Percentiles rank a stretch among this genome's conserved stretches.
phyloP scores from a whole-genome alignment of 2,329 filamentous ascomycete genomes.

The Botrytis fragariae region DNA sequence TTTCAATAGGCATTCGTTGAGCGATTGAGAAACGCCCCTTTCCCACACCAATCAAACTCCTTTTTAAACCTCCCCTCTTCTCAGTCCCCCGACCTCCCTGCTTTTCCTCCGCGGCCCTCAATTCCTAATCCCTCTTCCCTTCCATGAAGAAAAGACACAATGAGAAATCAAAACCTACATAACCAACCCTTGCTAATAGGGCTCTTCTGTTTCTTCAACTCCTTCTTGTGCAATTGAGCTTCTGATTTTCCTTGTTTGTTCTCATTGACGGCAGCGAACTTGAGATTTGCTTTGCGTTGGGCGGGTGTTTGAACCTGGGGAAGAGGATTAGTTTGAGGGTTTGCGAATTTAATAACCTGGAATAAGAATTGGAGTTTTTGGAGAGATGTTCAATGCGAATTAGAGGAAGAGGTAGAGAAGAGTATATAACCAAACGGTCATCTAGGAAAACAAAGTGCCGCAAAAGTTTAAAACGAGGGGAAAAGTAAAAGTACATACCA shows the following conservation, averaged over 20 bases:
- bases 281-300: conserved; percentile 77
- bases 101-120: not conserved
- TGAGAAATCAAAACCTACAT: conserved; percentile 45
- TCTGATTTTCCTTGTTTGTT: conserved; percentile 73
- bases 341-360: not conserved
- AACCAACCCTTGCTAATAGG: conserved; percentile 65
- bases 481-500: not conserved
- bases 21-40: not conserved
- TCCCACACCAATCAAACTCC: not conserved
- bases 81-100: not conserved
- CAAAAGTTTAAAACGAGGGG: too few species aligned
- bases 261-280: conserved; percentile 72
- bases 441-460: not conserved
- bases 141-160: not conserved
- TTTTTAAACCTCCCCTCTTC: not conserved
- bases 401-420: not conserved
- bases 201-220: conserved; percentile 43
- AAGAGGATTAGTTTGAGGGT: not conserved
- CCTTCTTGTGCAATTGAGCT: conserved; percentile 60
- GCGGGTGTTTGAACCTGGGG: conserved; percentile 76
- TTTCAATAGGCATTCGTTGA: not conserved
- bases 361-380: not conserved
- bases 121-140: not conserved
- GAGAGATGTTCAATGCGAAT: not conserved
- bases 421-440: not conserved